Evolutionary conservation across 78 protist genomes (phyloP), one percentile per base, ranked within the genome.

Genomic region (Cyanophora paradoxa): DNA sequence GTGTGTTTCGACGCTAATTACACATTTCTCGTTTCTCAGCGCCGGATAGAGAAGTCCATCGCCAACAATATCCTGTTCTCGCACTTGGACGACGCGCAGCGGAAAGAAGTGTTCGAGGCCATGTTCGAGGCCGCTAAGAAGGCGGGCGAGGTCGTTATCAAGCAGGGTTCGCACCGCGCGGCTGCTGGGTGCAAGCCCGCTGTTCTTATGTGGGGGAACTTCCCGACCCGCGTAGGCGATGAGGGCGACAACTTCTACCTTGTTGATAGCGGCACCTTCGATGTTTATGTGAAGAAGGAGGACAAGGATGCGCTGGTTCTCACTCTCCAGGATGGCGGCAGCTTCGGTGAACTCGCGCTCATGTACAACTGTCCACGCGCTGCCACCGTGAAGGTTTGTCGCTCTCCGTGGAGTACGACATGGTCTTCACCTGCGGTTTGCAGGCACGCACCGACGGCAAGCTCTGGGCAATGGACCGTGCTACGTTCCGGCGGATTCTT

Each of bases 231-330:
- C 52, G 69, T 52, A 63, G 81, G 91, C 52, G 96, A 88, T 24
- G 83, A 82, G 69, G 96, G 96, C 26, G 96, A 92, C 66, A 64
- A 79, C 65, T 92, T 89, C 58, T 92, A 85, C 74, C 86, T 92
- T 22, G 36, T 92, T 13, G 89, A 84, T 24, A 0, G 33, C 1
- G 94, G 94, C 37, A 44, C 28, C 22, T 82, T 84, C 11, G 90
- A 82, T n/a, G 74, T 86, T 39, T 76, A 58, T 26, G 76, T 86
- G 3, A 39, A 52, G 8, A 42, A 67, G 54, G 52, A 59, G 20
- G 46, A n/a, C n/a, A n/a, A n/a, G n/a, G n/a, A n/a, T n/a, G n/a
- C n/a, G n/a, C n/a, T n/a, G n/a, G n/a, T n/a, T n/a, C n/a, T n/a
- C n/a, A n/a, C n/a, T n/a, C n/a, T n/a, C n/a, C n/a, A n/a, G n/a